These are phyloP conservation scores for Komagataella populi DNA, from an alignment of 805 yeast genomes.

Conservation along the genomic window DNA sequence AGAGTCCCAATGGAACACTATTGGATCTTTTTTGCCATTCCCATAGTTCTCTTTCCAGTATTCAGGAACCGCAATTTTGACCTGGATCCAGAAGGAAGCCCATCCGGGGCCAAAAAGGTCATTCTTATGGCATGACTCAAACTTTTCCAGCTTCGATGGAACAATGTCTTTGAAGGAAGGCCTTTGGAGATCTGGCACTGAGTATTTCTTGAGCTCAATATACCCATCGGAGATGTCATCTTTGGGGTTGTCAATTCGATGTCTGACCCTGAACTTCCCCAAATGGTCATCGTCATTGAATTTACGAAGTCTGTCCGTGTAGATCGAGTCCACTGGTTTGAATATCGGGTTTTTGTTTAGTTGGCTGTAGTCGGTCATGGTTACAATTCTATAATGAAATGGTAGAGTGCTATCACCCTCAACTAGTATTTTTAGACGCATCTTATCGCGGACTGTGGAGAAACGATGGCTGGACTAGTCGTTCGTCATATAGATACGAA, in stretches of 20 bases:
- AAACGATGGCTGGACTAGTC: neutral
- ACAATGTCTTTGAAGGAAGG: slow-evolving; percentile 53
- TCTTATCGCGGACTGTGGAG: neutral
- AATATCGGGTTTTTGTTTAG: slow-evolving; percentile 45
- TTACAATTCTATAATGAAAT: neutral
- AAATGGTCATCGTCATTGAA: slow-evolving; percentile 65
- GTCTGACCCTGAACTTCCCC: slow-evolving; percentile 67
- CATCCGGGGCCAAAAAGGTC: slow-evolving; percentile 87
- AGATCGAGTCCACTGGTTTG: slow-evolving; percentile 65
- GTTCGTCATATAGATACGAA: too few relatives aligned
- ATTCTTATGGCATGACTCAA: slow-evolving; percentile 51
- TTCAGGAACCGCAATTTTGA: slow-evolving; percentile 50
- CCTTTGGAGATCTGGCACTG: slow-evolving; percentile 57
- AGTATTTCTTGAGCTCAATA: slow-evolving; percentile 51
- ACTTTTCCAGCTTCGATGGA: slow-evolving; percentile 29
- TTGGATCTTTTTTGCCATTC: slow-evolving; percentile 19
- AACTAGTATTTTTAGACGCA: neutral
- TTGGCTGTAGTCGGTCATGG: slow-evolving; percentile 18
- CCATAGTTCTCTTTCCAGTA: slow-evolving; percentile 24
- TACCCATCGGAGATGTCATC: slow-evolving; percentile 22
- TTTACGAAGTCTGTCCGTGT: slow-evolving; percentile 60
- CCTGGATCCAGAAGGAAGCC: slow-evolving; percentile 91
- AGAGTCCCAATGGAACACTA: slow-evolving; percentile 75
- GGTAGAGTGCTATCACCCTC: neutral
- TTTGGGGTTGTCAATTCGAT: slow-evolving; percentile 31